These are phyloP conservation scores for Phytophthora pistaciae DNA, from an alignment of 352 stramenopile genomes.

Conservation along the genomic window DNA sequence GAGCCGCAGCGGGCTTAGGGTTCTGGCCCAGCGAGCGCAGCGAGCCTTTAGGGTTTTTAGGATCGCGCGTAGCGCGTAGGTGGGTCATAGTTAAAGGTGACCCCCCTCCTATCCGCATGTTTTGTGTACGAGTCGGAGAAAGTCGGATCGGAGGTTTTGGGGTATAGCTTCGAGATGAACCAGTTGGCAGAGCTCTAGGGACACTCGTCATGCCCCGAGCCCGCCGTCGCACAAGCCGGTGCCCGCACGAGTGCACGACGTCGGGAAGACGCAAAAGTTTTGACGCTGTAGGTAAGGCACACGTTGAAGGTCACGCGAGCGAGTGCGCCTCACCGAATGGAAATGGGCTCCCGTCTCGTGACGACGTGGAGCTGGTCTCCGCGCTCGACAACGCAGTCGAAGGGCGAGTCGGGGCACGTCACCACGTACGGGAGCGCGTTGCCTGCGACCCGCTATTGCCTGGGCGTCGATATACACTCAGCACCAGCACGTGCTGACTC, in stretches of 20 bases:
- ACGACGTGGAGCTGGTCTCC: constrained; percentile 57
- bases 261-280: constrained; percentile 6
- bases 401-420: constrained; percentile 52
- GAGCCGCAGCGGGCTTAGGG: too few species aligned
- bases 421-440: constrained; percentile 67
- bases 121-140: too few species aligned
- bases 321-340: background rate
- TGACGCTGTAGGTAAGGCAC: background rate
- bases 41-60: too few species aligned
- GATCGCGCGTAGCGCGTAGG: too few species aligned
- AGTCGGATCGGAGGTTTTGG: too few species aligned
- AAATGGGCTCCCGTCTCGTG: constrained; percentile 35
- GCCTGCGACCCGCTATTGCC: constrained; percentile 39
- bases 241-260: constrained; percentile 22
- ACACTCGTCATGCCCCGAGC: constrained; percentile 6
- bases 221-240: constrained; percentile 2
- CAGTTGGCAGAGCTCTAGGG: constrained; percentile 15
- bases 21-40: too few species aligned
- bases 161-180: constrained; percentile 21
- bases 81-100: too few species aligned
- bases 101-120: too few species aligned
- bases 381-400: constrained; percentile 37
- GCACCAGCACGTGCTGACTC: constrained; percentile 50
- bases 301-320: background rate
- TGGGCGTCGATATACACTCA: constrained; percentile 58